Percentiles rank a stretch among this genome's conserved stretches.
Evolutionary conservation across 352 stramenopile genomes (phyloP).

Genomic region (Pseudoperonospora humuli): DNA sequence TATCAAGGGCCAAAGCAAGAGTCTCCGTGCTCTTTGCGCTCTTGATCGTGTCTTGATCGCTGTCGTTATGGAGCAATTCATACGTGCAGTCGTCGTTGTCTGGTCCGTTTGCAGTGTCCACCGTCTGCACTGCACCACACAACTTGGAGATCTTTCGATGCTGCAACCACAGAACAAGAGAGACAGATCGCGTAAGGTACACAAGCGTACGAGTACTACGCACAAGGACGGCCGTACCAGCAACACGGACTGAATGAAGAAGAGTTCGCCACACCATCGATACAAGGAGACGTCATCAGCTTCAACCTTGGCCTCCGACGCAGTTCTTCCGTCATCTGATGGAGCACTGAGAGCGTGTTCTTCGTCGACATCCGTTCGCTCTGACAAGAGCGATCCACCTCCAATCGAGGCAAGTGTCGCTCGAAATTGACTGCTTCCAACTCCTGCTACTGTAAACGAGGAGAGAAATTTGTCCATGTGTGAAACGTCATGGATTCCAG

Average conservation of each 20-base stretch:
- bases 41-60: neutral
- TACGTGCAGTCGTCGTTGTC: constrained; percentile 34
- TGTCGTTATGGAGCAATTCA: constrained; percentile 18
- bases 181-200: neutral
- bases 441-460: constrained; percentile 38
- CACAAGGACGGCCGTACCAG: constrained; percentile 21
- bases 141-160: constrained; percentile 28
- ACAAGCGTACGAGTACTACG: neutral
- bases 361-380: constrained; percentile 5
- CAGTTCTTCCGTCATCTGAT: constrained; percentile 1
- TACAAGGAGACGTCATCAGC: constrained; percentile 47
- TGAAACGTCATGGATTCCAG: constrained; percentile 1
- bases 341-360: neutral
- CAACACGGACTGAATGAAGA: constrained; percentile 45
- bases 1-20: neutral
- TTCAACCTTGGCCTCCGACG: neutral
- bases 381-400: constrained; percentile 26
- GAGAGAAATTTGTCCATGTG: constrained; percentile 24
- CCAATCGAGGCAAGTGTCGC: constrained; percentile 20
- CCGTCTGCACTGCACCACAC: constrained; percentile 3
- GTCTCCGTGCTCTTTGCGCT: neutral
- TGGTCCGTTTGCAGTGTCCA: constrained; percentile 26
- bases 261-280: constrained; percentile 54
- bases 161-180: constrained; percentile 12
- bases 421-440: constrained; percentile 35